phyloP scores from a whole-genome alignment of 2,329 filamentous ascomycete genomes.

The Penicillium sp. region DNA sequence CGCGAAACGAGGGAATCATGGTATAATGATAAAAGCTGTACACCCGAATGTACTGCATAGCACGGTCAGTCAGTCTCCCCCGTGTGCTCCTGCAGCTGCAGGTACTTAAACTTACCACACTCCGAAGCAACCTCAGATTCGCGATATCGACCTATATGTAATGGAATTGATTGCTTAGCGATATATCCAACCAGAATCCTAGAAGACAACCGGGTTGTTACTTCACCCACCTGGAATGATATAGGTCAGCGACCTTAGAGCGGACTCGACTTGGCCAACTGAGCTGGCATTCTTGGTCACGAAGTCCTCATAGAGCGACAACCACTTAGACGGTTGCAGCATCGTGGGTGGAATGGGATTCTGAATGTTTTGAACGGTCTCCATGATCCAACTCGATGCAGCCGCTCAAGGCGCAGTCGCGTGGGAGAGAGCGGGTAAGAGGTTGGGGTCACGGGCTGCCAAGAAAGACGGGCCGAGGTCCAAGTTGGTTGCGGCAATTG shows the following conservation, averaged over 20 bases:
- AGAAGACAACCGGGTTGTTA: neutral
- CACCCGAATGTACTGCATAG: slow-evolving; percentile 70
- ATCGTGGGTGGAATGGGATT: slow-evolving; percentile 31
- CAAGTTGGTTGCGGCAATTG: slow-evolving; percentile 9
- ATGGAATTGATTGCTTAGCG: neutral
- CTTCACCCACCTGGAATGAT: slow-evolving; percentile 71
- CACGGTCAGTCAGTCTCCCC: slow-evolving; percentile 22
- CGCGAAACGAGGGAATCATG: slow-evolving; percentile 82
- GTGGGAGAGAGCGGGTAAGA: slow-evolving; percentile 8
- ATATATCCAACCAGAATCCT: neutral
- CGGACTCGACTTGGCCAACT: slow-evolving; percentile 92
- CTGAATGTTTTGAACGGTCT: slow-evolving; percentile 29
- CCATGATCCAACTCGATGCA: slow-evolving; percentile 29
- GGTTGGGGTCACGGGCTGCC: slow-evolving; percentile 23
- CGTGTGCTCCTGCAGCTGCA: slow-evolving; percentile 4
- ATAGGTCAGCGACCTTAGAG: slow-evolving; percentile 87
- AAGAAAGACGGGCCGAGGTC: slow-evolving; percentile 31
- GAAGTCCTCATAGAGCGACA: slow-evolving; percentile 62
- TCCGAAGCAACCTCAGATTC: slow-evolving; percentile 96
- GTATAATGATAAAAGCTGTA: slow-evolving; percentile 87
- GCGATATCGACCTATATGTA: slow-evolving; percentile 40
- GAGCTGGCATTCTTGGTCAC: slow-evolving; percentile 93
- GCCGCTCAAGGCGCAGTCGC: slow-evolving; percentile 7
- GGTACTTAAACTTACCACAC: slow-evolving; percentile 55
- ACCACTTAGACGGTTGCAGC: slow-evolving; percentile 41